These are phyloP conservation scores for Candida ovalis DNA, from an alignment of 805 yeast genomes.

Conservation along the genomic window DNA sequence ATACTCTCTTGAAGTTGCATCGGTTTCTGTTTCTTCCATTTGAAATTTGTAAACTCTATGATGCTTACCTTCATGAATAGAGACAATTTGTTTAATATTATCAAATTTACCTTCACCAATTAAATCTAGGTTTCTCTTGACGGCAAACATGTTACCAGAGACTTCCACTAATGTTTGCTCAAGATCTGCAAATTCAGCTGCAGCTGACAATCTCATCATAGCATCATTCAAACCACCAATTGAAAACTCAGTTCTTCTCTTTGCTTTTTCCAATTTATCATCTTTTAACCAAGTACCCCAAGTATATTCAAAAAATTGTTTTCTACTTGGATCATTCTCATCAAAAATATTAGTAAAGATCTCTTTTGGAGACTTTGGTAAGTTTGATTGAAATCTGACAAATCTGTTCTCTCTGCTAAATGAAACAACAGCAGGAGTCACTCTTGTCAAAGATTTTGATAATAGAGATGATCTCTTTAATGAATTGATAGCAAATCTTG, in stretches of 20 bases:
- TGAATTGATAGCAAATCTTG: not conserved
- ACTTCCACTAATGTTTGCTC: slow-evolving; percentile 16
- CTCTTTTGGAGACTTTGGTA: slow-evolving; percentile 24
- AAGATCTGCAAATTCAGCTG: slow-evolving; percentile 32
- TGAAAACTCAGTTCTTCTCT: slow-evolving; percentile 77
- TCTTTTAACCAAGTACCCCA: slow-evolving; percentile 96
- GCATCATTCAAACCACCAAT: slow-evolving; percentile 67
- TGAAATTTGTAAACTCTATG: slow-evolving; percentile 79
- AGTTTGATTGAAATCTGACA: slow-evolving; percentile 9
- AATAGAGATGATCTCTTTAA: not conserved
- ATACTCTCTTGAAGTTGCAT: slow-evolving; percentile 43
- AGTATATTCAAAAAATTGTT: slow-evolving; percentile 75
- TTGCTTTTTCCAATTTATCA: slow-evolving; percentile 68
- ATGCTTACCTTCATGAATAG: slow-evolving; percentile 92
- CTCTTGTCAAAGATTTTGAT: not conserved
- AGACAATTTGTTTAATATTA: slow-evolving; percentile 65
- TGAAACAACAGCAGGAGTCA: not conserved
- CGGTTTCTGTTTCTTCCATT: slow-evolving; percentile 36
- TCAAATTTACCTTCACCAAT: slow-evolving; percentile 16
- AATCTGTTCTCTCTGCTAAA: not conserved
- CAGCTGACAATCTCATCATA: slow-evolving; percentile 40
- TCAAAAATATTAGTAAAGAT: slow-evolving; percentile 55
- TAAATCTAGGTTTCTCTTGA: slow-evolving; percentile 21
- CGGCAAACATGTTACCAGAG: slow-evolving; percentile 15
- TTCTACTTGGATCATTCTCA: slow-evolving; percentile 63